These are phyloP conservation scores for Fusarium nodosum DNA, from an alignment of 2,329 filamentous ascomycete genomes.

Conservation along the genomic window DNA sequence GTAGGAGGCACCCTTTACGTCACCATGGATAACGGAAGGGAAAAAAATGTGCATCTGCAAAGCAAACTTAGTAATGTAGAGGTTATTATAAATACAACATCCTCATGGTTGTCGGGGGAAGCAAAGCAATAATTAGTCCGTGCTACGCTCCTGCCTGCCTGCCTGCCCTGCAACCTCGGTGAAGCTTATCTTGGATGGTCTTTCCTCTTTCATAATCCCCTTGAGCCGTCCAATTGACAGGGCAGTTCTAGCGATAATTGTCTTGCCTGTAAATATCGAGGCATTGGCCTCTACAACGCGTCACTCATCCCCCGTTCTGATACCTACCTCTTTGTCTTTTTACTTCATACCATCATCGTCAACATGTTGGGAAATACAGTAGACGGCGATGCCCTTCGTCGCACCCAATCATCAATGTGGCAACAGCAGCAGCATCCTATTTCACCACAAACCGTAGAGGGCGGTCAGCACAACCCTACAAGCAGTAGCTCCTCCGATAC, in stretches of 20 bases:
- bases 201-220: slow-evolving; percentile 13
- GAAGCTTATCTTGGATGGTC: slow-evolving; percentile 25
- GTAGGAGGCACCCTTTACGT: slow-evolving; percentile 20
- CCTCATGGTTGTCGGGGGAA: neutral
- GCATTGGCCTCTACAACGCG: slow-evolving; percentile 5
- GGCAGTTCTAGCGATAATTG: slow-evolving; percentile 19
- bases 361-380: slow-evolving; percentile 54
- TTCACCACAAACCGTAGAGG: slow-evolving; percentile 45
- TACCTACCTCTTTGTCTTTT: neutral
- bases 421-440: slow-evolving; percentile 34
- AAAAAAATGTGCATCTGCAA: slow-evolving; percentile 21
- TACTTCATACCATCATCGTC: slow-evolving; percentile 3
- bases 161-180: slow-evolving; percentile 4
- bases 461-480: slow-evolving; percentile 12
- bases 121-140: neutral
- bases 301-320: neutral
- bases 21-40: slow-evolving; percentile 14
- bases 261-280: slow-evolving; percentile 7
- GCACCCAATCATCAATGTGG: slow-evolving; percentile 49
- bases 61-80: slow-evolving; percentile 2
- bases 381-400: slow-evolving; percentile 53
- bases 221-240: slow-evolving; percentile 11
- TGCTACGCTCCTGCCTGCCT: slow-evolving; percentile 10
- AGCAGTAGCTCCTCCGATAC: slow-evolving; percentile 40
- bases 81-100: slow-evolving; percentile 33